Conservation (phyloP, 805 yeast species). For the Kuraishia piskuri region DNA sequence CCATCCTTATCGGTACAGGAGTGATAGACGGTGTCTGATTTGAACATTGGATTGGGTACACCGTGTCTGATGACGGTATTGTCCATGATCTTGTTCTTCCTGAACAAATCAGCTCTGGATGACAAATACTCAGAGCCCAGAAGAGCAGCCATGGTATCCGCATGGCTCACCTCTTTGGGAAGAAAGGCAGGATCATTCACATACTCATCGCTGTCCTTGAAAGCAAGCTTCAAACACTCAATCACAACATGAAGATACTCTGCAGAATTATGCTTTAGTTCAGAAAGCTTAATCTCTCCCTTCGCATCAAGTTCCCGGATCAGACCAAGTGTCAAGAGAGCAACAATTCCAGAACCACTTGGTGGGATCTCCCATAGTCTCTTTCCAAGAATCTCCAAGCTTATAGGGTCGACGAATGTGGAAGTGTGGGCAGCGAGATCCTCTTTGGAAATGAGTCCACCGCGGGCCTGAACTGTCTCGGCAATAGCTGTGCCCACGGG, state of each 20-base stretch:
- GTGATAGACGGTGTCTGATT: slow-evolving; percentile 67
- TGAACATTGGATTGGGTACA: slow-evolving; percentile 47
- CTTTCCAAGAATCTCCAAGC: slow-evolving; percentile 40
- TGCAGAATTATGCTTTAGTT: slow-evolving; percentile 53
- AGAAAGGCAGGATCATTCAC: slow-evolving; percentile 48
- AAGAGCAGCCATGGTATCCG: slow-evolving; percentile 29
- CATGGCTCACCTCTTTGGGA: slow-evolving; percentile 17
- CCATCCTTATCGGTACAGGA: slow-evolving; percentile 59
- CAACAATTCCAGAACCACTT: slow-evolving; percentile 75
- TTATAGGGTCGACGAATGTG: slow-evolving; percentile 58
- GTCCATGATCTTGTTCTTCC: slow-evolving; percentile 27
- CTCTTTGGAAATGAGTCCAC: slow-evolving; percentile 45
- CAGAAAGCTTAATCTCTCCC: slow-evolving; percentile 32
- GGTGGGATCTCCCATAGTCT: slow-evolving; percentile 80
- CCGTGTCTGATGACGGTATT: slow-evolving; percentile 37
- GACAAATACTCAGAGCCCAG: slow-evolving; percentile 41
- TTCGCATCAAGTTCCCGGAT: slow-evolving; percentile 43
- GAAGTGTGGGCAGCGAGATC: slow-evolving; percentile 55
- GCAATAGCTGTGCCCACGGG: slow-evolving; percentile 61
- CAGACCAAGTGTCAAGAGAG: slow-evolving; percentile 60
- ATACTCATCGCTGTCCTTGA: slow-evolving; percentile 67
- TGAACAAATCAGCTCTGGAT: slow-evolving; percentile 39
- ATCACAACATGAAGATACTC: slow-evolving; percentile 64
- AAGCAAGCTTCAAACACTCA: slow-evolving; percentile 64
- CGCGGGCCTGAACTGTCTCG: slow-evolving; percentile 37